Conservation (phyloP, 2,329 filamentous ascomycete species). For the Phyllosticta citriasiana region DNA sequence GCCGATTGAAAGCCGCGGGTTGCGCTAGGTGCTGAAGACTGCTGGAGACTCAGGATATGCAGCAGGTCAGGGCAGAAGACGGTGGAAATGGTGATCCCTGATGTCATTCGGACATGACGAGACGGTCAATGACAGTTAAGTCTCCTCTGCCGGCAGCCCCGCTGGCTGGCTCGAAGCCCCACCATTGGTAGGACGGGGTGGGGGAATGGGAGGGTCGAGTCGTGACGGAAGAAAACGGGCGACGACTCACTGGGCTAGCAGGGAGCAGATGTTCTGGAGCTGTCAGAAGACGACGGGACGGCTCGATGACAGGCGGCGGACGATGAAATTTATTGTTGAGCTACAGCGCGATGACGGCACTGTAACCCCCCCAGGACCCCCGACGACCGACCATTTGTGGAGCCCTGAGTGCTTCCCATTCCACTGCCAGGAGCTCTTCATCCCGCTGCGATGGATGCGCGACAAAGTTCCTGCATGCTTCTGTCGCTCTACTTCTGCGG, state of each 20-base stretch:
- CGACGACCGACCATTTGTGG: background rate
- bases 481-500: background rate
- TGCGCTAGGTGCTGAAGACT: background rate
- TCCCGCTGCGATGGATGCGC: background rate
- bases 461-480: background rate
- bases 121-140: background rate
- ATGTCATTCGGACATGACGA: background rate
- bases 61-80: background rate
- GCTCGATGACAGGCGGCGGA: background rate
- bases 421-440: background rate
- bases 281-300: background rate
- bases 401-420: background rate
- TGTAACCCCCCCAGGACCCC: background rate
- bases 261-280: background rate
- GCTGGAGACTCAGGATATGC: background rate
- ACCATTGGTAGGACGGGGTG: background rate
- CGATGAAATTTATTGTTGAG: conserved; percentile 5
- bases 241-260: background rate
- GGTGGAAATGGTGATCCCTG: background rate
- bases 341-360: background rate
- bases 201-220: background rate
- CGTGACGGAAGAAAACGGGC: background rate
- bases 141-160: no score
- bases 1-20: conserved; percentile 5
- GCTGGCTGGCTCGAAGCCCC: background rate